Evolutionary conservation across 2,329 filamentous ascomycete genomes (phyloP).

Genomic region (Pyrenochaeta sp.): DNA sequence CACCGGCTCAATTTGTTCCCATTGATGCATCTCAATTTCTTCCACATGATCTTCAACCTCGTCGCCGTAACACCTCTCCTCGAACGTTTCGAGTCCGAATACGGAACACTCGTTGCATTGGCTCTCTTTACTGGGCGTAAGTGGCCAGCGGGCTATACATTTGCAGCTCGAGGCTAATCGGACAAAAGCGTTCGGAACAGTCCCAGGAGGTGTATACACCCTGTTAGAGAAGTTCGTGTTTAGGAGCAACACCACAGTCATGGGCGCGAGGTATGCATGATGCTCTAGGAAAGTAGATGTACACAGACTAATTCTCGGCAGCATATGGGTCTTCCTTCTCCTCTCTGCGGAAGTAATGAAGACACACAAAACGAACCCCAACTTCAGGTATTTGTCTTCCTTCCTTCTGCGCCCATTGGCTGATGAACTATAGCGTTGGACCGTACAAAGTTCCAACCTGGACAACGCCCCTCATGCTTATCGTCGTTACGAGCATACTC

Average conservation of each 20-base stretch:
- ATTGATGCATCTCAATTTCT: constrained; percentile 80
- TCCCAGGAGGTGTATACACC: constrained; percentile 84
- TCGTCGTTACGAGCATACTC: constrained; percentile 77
- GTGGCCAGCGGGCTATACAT: constrained; percentile 44
- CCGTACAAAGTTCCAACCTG: constrained; percentile 84
- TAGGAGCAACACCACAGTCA: constrained; percentile 73
- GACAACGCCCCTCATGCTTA: constrained; percentile 82
- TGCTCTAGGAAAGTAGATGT: accelerated
- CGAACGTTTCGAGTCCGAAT: constrained; percentile 91
- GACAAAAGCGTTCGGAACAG: constrained; percentile 53
- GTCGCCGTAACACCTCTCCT: constrained; percentile 85
- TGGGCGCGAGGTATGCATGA: constrained; percentile 78
- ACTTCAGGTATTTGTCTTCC: constrained; percentile 64
- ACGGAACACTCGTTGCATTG: constrained; percentile 88
- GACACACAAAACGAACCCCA: constrained; percentile 81
- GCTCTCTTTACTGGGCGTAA: constrained; percentile 89
- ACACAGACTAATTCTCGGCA: constrained; percentile 48
- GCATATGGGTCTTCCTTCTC: constrained; percentile 92
- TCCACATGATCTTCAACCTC: constrained; percentile 83
- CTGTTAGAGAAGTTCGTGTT: constrained; percentile 79
- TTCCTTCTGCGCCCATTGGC: constrained; percentile 44
- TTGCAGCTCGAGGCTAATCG: constrained; percentile 58
- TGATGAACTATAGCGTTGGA: constrained; percentile 56
- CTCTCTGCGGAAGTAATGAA: constrained; percentile 86
- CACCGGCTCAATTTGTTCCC: constrained; percentile 94